Conservation (phyloP, 257 asterid species). For the Eucommia ulmoides region DNA sequence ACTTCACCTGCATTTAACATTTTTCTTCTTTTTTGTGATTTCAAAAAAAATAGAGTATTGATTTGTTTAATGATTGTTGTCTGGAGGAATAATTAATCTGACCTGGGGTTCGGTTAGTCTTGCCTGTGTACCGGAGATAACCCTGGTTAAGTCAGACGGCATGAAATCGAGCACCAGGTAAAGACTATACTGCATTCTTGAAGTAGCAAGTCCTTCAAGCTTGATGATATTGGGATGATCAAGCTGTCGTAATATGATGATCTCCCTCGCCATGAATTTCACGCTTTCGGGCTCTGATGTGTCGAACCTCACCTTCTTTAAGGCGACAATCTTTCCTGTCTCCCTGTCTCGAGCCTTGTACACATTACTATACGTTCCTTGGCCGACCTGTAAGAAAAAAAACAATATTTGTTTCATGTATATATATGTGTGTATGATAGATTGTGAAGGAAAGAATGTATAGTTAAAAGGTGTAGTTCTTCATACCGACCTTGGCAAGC, state of each 20-base stretch:
- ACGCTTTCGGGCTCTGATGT: conserved; percentile 72
- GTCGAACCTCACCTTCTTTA: conserved; percentile 71
- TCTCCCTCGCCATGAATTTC: conserved; percentile 81
- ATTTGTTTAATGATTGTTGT: background rate
- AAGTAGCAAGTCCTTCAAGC: conserved; percentile 74
- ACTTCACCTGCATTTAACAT: conserved; percentile 42
- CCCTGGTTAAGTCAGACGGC: conserved; percentile 50
- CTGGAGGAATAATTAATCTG: background rate
- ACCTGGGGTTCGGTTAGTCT: conserved; percentile 72
- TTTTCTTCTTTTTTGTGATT: background rate
- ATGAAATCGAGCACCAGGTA: conserved; percentile 66
- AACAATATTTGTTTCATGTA: background rate
- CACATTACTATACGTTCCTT: conserved; percentile 87
- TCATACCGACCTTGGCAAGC: conserved; percentile 44
- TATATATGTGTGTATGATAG: background rate
- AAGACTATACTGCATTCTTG: conserved; percentile 87
- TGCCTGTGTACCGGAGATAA: conserved; percentile 36
- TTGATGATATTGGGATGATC: conserved; percentile 77
- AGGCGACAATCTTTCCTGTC: conserved; percentile 52
- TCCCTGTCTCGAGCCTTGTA: conserved; percentile 58
- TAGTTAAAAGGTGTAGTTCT: background rate
- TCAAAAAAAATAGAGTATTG: background rate
- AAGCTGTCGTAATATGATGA: conserved; percentile 43
- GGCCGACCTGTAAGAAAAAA: conserved; percentile 41
- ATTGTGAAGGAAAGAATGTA: background rate